Percentiles rank a stretch among this genome's conserved stretches.
Conservation (phyloP, 306 rosid genomes). For the Acacia confusa region DNA sequence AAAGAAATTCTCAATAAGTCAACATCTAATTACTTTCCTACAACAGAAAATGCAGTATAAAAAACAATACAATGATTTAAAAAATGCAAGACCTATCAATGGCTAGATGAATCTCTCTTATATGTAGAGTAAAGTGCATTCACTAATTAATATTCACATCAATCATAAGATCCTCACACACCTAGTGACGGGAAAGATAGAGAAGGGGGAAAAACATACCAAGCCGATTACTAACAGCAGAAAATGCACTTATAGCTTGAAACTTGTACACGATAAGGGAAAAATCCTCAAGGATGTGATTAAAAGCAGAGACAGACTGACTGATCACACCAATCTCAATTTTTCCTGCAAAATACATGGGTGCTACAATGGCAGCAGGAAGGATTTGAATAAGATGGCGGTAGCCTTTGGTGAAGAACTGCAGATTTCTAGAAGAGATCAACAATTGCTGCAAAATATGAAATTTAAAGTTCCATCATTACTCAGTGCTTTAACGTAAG, state of each 20-base stretch:
- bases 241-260: constrained; percentile 93
- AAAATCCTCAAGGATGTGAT: constrained; percentile 88
- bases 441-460: constrained; percentile 64
- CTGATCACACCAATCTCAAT: constrained; percentile 96
- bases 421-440: constrained; percentile 91
- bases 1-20: background rate
- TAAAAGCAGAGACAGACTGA: constrained; percentile 95
- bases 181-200: constrained; percentile 18
- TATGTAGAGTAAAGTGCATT: constrained; percentile 18
- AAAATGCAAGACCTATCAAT: background rate
- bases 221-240: constrained; percentile 91
- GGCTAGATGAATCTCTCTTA: background rate
- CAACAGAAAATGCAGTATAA: constrained; percentile 11
- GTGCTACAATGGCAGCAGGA: constrained; percentile 97
- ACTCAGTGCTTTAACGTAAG: constrained; percentile 3
- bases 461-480: constrained; percentile 6
- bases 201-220: constrained; percentile 44
- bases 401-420: constrained; percentile 88
- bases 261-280: constrained; percentile 90
- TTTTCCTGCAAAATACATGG: constrained; percentile 91
- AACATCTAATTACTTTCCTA: constrained; percentile 4
- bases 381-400: constrained; percentile 91
- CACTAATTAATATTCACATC: constrained; percentile 15
- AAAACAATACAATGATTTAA: background rate
- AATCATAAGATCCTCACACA: constrained; percentile 5